Evolutionary conservation across 139 green algal species (phyloP), one percentile per base, ranked within the genome.

Genomic region (Auxenochlorella protothecoides): DNA sequence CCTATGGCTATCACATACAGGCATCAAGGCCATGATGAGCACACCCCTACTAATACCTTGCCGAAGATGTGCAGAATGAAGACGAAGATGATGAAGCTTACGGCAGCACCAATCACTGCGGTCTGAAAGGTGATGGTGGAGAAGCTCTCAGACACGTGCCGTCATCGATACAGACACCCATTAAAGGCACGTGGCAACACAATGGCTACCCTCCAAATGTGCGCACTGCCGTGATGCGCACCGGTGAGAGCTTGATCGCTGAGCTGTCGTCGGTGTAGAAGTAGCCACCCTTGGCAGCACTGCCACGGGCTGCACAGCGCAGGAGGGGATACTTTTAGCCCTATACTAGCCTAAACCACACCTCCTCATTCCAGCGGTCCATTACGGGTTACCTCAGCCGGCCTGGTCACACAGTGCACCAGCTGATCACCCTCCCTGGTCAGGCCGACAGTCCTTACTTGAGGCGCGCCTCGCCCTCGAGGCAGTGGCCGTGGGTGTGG

Each of bases 41-140:
- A 44, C 27, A 44, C 27, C 27, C 27, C 27, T 44, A 44, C 27
- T 44, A 44, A 44, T 44, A 92, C 79, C 85, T 82, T 82, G 69
- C 77, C 77, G 53, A 82, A 68, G 16, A 82, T 82, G 59, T 82
- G 77, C 14, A 81, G 68, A 9, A 82, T 72, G 53, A 82, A 79
- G 15, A 82, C 77, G 54, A 76, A 73, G 5, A 79, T 53, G n/a
- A 82, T 82, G 69, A 82, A 82, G 64, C 68, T 59, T 52, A 79
- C 72, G 11, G 77, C 77, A 15, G 59, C 9, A 53, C 68, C 59
- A 60, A 77, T 77, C 10, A 77, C 72, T n/a, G 72, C 66, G 62
- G 70, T 62, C 72, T 77, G 72, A 66, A 72, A 44, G 27, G 27
- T 44, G 27, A 44, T 44, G 27, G 27, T 44, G 27, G 27, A 44